These are phyloP conservation scores for Diaporthe amygdali DNA, from an alignment of 2,329 filamentous ascomycete genomes.

Conservation along the genomic window DNA sequence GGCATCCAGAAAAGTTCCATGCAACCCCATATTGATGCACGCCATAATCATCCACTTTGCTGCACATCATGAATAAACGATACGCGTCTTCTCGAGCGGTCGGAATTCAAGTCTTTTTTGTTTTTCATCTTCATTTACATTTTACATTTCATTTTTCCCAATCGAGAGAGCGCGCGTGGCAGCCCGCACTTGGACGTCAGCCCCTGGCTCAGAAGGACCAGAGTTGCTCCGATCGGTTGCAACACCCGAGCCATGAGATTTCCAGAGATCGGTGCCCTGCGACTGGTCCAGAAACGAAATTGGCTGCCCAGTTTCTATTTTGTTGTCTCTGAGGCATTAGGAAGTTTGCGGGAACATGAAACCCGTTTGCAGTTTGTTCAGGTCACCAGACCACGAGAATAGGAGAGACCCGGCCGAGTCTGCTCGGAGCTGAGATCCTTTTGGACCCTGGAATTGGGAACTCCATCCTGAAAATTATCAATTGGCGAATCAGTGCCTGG, in stretches of 20 bases:
- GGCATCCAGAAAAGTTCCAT: slow-evolving; percentile 3
- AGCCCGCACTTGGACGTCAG: not conserved
- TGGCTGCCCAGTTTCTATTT: not conserved
- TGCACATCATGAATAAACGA: slow-evolving; percentile 2
- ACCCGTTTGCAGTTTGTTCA: slow-evolving; percentile 8
- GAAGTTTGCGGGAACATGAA: slow-evolving; percentile 7
- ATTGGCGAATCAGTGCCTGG: slow-evolving; percentile 22
- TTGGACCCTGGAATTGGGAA: not conserved
- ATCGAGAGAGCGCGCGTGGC: not conserved
- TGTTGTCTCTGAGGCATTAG: not conserved
- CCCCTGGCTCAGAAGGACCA: slow-evolving; percentile 5
- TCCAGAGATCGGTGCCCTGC: not conserved
- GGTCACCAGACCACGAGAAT: slow-evolving; percentile 17
- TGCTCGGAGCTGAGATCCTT: not conserved
- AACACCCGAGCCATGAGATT: not conserved
- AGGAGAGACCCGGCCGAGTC: slow-evolving; percentile 23
- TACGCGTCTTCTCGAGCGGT: not conserved
- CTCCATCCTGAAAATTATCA: slow-evolving; percentile 16
- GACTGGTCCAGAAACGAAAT: not conserved
- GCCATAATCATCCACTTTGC: not conserved
- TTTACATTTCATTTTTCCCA: not conserved
- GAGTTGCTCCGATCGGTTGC: not conserved
- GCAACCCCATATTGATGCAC: not conserved
- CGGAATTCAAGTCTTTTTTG: not conserved
- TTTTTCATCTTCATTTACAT: not conserved